A percentile compares a stretch with the other conserved stretches of the same genome.
phyloP scores from a whole-genome alignment of 345 rosid species.

The Eucalyptus curtisii region DNA sequence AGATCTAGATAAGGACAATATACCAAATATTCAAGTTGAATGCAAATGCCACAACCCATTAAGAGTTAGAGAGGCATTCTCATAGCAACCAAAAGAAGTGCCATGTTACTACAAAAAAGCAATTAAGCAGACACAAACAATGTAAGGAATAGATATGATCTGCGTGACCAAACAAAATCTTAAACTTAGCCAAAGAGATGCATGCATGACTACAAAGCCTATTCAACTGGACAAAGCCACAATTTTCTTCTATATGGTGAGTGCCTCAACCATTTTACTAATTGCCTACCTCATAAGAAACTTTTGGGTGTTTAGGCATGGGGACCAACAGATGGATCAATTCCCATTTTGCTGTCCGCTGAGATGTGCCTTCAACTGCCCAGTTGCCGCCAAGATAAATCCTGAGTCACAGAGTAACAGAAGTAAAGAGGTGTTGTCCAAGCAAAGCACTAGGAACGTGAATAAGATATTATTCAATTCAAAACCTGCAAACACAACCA shows the following conservation, averaged over 20 bases:
- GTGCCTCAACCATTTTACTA: neutral
- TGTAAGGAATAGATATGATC: neutral
- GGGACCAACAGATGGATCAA: neutral
- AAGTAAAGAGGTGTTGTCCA: neutral
- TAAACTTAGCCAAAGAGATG: neutral
- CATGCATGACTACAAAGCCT: neutral
- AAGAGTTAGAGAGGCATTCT: neutral
- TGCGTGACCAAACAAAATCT: neutral
- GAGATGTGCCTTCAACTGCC: slow-evolving; percentile 49
- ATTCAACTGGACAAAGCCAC: neutral
- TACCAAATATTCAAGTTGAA: neutral
- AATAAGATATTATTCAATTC: neutral
- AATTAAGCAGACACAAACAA: neutral
- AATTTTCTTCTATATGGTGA: neutral
- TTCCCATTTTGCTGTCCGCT: slow-evolving; percentile 32
- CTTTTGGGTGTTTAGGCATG: neutral
- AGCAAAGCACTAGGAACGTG: neutral
- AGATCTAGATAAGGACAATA: neutral
- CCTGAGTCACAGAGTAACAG: slow-evolving; percentile 21
- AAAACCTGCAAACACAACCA: neutral
- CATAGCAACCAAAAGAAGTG: neutral
- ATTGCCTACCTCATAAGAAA: slow-evolving; percentile 1
- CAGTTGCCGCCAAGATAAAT: slow-evolving; percentile 66
- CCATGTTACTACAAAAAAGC: neutral
- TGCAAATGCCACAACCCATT: neutral